These are phyloP conservation scores for Phaeosphaeria sp. DNA, from an alignment of 2,329 filamentous ascomycete species.

Conservation along the genomic window DNA sequence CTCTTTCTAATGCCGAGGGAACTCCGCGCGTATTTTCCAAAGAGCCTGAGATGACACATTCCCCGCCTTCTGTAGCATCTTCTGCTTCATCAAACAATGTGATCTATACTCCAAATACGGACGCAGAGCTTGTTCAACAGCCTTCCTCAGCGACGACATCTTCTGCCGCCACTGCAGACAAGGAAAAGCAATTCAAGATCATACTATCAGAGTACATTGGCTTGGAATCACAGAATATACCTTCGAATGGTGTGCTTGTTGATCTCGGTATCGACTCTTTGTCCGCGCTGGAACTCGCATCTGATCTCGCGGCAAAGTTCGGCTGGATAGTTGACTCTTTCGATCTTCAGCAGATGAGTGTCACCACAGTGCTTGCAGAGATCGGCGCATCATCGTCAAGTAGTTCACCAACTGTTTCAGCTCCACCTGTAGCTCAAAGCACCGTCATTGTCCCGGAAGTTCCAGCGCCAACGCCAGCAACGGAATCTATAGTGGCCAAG, in stretches of 20 bases:
- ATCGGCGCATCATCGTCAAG: background rate
- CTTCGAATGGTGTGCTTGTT: slow-evolving; percentile 9
- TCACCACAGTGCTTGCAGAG: background rate
- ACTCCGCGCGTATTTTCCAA: background rate
- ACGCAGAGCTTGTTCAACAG: background rate
- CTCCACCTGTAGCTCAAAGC: background rate
- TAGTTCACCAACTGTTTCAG: background rate
- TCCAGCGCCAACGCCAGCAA: background rate
- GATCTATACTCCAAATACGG: background rate
- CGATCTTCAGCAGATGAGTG: background rate
- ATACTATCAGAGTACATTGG: slow-evolving; percentile 20
- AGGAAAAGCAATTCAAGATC: slow-evolving; percentile 8
- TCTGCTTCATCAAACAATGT: background rate
- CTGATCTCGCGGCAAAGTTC: slow-evolving; percentile 9
- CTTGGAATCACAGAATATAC: slow-evolving; percentile 8
- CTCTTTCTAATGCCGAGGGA: slow-evolving; percentile 2
- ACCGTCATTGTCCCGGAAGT: background rate
- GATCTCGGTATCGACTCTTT: slow-evolving; percentile 28
- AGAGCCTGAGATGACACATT: background rate
- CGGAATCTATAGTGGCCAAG: background rate
- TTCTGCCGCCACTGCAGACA: background rate
- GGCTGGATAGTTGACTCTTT: slow-evolving; percentile 4
- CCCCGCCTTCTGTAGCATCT: background rate
- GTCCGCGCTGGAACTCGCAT: slow-evolving; percentile 15
- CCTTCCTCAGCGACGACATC: background rate